Base-by-base conservation (phyloP, 495 filamentous ascomycete genomes). In the Penicillium odoratum region DNA sequence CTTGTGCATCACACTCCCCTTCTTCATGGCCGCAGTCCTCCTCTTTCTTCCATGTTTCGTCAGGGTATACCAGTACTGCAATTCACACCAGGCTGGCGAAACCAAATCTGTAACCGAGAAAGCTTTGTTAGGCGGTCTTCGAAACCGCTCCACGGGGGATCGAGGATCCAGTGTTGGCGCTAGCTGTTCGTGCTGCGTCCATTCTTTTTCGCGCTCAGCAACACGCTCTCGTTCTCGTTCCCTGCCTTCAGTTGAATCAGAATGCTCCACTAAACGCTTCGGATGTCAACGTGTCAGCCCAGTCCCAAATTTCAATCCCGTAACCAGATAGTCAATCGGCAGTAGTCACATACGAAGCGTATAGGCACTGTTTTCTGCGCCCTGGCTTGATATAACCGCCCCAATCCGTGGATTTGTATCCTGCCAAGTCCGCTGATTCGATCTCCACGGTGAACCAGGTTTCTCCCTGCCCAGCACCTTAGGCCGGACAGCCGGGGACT, bases 71-170 rank as follows among this genome's bases (percentile, higher is more conserved):
- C 84, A 89, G 62, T 96, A 93, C 69, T 98, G 94, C 45, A 97
- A 72, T 70, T 98, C 95, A 69, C 94, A 98, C 94, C 94, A 98
- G 8, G 92, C 84, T 3, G 92, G 92, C 13, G 88, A 88, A 2
- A 93, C 82, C 43, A 98, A 68, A 70, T 98, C 94, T 3, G 91
- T 90, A 5, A 98, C 94, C 1, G 89, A 91, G n/a, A 98, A 83
- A 0, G 89, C 82, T 62, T 90, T 93, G 61, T 82, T 87, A 0
- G 90, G 90, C 21, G 82, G 80, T 2, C 82, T 84, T 25, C 94
- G 87, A 67, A 96, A 98, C 33, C 91, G 87, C 54, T 92, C 82
- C 26, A 89, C 72, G 0, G 86, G 88, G 0, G 88, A 81, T 33
- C 79, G 73, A 6, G 73, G 55, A 61, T 84, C 81, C 2, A 48